A percentile compares a stretch with the other conserved stretches of the same genome.
phyloP scores from a whole-genome alignment of 2,329 filamentous ascomycete genomes.

The Akanthomyces dipterigenus region DNA sequence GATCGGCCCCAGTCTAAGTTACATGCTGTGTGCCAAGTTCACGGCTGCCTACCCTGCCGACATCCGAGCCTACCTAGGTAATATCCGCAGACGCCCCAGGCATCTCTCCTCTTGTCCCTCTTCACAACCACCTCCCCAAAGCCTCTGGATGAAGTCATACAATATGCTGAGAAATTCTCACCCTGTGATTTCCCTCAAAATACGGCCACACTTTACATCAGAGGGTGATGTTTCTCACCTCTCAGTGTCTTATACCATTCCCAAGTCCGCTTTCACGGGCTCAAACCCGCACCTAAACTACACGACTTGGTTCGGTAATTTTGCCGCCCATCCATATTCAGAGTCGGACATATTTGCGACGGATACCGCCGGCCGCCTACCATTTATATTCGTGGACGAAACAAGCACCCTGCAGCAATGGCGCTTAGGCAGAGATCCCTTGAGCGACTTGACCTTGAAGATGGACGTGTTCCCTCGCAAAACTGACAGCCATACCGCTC shows the following conservation, averaged over 20 bases:
- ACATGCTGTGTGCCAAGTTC: background rate
- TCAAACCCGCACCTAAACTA: constrained; percentile 8
- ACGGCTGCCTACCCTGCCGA: constrained; percentile 3
- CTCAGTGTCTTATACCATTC: constrained; percentile 8
- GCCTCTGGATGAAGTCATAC: background rate
- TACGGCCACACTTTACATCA: constrained; percentile 6
- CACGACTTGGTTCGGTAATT: constrained; percentile 9
- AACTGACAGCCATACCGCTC: constrained; percentile 10
- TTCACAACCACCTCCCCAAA: background rate
- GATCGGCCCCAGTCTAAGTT: background rate
- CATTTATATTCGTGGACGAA: constrained; percentile 13
- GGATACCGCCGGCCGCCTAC: constrained; percentile 11
- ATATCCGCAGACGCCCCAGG: constrained; percentile 4
- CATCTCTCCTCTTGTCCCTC: background rate
- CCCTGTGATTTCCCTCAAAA: background rate
- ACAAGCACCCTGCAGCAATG: constrained; percentile 14
- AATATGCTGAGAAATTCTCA: background rate
- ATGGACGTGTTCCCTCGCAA: constrained; percentile 15
- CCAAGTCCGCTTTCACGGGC: background rate
- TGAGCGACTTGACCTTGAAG: constrained; percentile 13
- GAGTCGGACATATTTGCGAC: constrained; percentile 10
- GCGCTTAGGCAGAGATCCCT: constrained; percentile 10
- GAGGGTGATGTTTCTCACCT: constrained; percentile 7
- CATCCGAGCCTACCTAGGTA: constrained; percentile 1
- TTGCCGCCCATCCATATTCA: constrained; percentile 7